A percentile compares a stretch with the other conserved stretches of the same genome.
These are phyloP conservation scores for Lasiosphaeria hispida DNA, from an alignment of 495 filamentous ascomycete genomes.

Conservation along the genomic window DNA sequence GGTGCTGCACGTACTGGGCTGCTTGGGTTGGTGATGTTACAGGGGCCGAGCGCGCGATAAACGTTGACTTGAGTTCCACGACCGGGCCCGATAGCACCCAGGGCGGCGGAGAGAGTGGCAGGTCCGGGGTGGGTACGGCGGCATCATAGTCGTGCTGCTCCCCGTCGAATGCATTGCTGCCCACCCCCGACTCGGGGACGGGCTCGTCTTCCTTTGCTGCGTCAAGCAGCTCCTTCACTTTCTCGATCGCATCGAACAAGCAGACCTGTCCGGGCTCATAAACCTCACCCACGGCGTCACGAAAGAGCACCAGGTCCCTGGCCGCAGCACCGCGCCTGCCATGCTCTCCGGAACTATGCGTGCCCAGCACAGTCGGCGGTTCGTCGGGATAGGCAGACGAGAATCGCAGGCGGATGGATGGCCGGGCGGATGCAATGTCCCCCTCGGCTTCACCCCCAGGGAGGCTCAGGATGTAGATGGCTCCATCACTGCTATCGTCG, in stretches of 20 bases:
- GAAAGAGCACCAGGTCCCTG: slow-evolving; percentile 61
- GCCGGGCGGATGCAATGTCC: background rate
- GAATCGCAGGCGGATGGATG: slow-evolving; percentile 64
- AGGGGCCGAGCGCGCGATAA: slow-evolving; percentile 69
- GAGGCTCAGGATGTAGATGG: slow-evolving; percentile 51
- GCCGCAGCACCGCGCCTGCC: slow-evolving; percentile 66
- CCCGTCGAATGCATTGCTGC: background rate
- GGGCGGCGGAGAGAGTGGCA: slow-evolving; percentile 7
- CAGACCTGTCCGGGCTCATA: slow-evolving; percentile 77
- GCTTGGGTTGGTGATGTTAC: slow-evolving; percentile 70
- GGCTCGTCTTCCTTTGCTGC: background rate
- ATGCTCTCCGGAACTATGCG: slow-evolving; percentile 54
- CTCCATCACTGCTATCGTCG: slow-evolving; percentile 19
- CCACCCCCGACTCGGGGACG: slow-evolving; percentile 9
- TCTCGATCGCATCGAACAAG: slow-evolving; percentile 81
- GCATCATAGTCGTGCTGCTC: slow-evolving; percentile 1
- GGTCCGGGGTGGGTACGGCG: no score
- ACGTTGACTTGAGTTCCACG: slow-evolving; percentile 82
- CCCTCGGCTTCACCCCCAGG: slow-evolving; percentile 37
- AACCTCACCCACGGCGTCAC: slow-evolving; percentile 60
- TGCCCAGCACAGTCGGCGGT: slow-evolving; percentile 69
- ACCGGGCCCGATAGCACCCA: slow-evolving; percentile 73
- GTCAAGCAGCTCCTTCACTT: slow-evolving; percentile 41
- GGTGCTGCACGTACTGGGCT: slow-evolving; percentile 62
- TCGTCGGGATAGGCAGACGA: slow-evolving; percentile 66